Conservation (phyloP, 768 basidiomycete species). For the Suillus paluster region DNA sequence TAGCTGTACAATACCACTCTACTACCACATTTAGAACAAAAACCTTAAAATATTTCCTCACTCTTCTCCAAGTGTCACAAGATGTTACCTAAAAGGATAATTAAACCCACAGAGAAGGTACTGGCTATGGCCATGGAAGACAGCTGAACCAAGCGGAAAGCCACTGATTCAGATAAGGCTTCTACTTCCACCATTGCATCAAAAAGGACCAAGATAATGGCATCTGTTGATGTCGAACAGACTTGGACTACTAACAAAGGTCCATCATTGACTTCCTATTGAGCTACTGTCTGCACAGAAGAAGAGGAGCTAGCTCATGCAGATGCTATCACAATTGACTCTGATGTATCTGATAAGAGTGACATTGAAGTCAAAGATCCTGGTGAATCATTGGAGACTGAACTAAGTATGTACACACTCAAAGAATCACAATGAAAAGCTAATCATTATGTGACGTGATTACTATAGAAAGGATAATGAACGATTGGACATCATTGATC, state of each 20-base stretch:
- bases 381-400: not conserved
- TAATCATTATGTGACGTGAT: too few species aligned
- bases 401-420: not conserved
- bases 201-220: too few species aligned
- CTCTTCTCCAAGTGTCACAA: not conserved
- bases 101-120: not conserved
- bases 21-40: not conserved
- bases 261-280: too few species aligned
- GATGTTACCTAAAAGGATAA: not conserved
- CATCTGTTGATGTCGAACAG: too few species aligned
- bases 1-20: not conserved
- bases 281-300: not conserved
- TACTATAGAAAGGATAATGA: slow-evolving; percentile 18
- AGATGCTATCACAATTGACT: not conserved
- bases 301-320: not conserved
- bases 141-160: too few species aligned
- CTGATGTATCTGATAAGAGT: too few species aligned
- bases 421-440: too few species aligned
- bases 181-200: too few species aligned
- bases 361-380: not conserved
- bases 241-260: too few species aligned
- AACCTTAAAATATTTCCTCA: not conserved
- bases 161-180: too few species aligned
- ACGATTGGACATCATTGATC: slow-evolving; percentile 31
- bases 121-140: too few species aligned